Percentiles rank a stretch among this genome's conserved stretches.
phyloP scores from a whole-genome alignment of 2,329 filamentous ascomycete species.

The Trichocomaceae sp. region DNA sequence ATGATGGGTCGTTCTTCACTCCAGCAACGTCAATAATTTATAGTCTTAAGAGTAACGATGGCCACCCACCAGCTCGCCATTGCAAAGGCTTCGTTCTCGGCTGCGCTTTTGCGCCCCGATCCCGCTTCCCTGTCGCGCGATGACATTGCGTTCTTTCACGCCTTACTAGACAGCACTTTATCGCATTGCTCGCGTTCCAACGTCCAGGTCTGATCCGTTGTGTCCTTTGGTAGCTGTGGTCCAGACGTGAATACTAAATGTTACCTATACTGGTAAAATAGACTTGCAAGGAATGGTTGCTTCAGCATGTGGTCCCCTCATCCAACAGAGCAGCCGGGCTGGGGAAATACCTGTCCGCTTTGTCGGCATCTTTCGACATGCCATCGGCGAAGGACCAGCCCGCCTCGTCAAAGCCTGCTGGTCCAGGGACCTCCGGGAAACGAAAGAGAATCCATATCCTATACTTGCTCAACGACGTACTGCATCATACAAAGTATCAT shows the following conservation, averaged over 20 bases:
- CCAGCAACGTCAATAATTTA: background rate
- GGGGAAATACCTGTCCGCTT: constrained; percentile 66
- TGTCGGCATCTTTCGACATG: constrained; percentile 54
- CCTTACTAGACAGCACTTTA: constrained; percentile 57
- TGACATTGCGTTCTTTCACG: constrained; percentile 63
- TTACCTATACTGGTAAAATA: constrained; percentile 37
- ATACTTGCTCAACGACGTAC: constrained; percentile 70
- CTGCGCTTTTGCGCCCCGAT: constrained; percentile 66
- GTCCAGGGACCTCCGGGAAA: constrained; percentile 48
- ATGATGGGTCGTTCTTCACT: background rate
- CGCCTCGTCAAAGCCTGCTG: constrained; percentile 12
- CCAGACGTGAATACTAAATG: constrained; percentile 31
- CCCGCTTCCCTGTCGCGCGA: constrained; percentile 62
- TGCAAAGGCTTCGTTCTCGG: constrained; percentile 70
- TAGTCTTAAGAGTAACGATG: too few relatives aligned
- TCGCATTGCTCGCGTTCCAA: constrained; percentile 69
- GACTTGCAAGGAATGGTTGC: constrained; percentile 84
- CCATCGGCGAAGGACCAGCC: constrained; percentile 17
- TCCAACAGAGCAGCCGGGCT: constrained; percentile 58
- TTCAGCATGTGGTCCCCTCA: constrained; percentile 64
- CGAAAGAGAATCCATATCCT: constrained; percentile 68
- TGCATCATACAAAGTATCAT: constrained; percentile 60
- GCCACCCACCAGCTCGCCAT: constrained; percentile 66
- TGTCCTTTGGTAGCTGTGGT: constrained; percentile 21
- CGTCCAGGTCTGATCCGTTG: constrained; percentile 71